Evolutionary conservation across 2,329 filamentous ascomycete genomes (phyloP).

Genomic region (Triangularia verruculosa): DNA sequence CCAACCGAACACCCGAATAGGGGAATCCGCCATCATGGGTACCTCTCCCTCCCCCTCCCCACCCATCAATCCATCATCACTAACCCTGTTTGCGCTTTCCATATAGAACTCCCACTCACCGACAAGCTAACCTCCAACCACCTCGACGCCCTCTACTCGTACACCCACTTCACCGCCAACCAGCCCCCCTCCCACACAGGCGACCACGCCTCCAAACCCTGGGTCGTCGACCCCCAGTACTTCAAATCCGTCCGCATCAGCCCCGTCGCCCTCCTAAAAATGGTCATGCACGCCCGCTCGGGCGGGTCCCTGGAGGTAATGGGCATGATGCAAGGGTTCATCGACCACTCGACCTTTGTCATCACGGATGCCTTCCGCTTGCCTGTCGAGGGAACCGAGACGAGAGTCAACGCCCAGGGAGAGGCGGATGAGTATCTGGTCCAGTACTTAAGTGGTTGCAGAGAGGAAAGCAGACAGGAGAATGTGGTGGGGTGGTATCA

Average conservation of each 20-base stretch:
- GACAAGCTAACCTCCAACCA: conserved; percentile 78
- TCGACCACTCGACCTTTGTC: conserved; percentile 79
- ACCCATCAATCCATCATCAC: neutral
- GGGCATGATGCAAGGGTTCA: conserved; percentile 96
- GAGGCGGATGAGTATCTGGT: conserved; percentile 98
- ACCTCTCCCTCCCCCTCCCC: neutral
- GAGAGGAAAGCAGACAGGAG: conserved; percentile 75
- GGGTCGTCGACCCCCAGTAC: conserved; percentile 75
- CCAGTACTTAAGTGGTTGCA: conserved; percentile 72
- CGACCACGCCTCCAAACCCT: conserved; percentile 49
- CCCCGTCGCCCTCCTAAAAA: conserved; percentile 91
- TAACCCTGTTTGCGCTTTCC: neutral
- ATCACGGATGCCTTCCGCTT: conserved; percentile 92
- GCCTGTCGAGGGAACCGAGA: conserved; percentile 97
- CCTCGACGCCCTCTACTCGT: conserved; percentile 88
- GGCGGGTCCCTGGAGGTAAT: conserved; percentile 92
- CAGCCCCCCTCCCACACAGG: conserved; percentile 62
- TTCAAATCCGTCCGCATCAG: conserved; percentile 94
- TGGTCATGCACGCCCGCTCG: conserved; percentile 98
- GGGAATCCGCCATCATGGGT: conserved; percentile 2
- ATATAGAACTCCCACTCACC: conserved; percentile 80
- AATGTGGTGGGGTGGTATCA: conserved; percentile 99
- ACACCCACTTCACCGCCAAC: conserved; percentile 55
- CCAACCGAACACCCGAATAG: neutral
- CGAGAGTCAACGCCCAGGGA: conserved; percentile 89